A percentile compares a stretch with the other conserved stretches of the same genome.
Conservation (phyloP, 2,329 filamentous ascomycete genomes). For the Alternaria brassicicola region DNA sequence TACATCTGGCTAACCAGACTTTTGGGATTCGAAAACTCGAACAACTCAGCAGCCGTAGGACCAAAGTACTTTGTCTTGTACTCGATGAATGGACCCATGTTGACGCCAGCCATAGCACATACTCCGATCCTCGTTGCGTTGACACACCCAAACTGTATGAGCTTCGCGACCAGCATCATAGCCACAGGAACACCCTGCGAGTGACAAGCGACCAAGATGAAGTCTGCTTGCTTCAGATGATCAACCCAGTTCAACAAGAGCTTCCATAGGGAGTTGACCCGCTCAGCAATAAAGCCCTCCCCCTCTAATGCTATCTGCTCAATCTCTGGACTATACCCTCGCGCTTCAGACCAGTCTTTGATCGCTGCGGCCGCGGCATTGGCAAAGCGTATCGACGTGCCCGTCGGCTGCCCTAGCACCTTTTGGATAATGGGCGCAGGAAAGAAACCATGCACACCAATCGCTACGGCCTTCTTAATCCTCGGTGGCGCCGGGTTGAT, state of each 20-base stretch:
- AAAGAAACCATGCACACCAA: conserved; percentile 94
- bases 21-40: conserved; percentile 85
- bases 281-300: conserved; percentile 87
- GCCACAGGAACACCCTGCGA: conserved; percentile 95
- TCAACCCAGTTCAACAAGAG: conserved; percentile 94
- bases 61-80: conserved; percentile 90
- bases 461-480: conserved; percentile 85
- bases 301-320: conserved; percentile 95
- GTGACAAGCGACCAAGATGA: conserved; percentile 91
- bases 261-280: conserved; percentile 93
- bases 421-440: conserved; percentile 85
- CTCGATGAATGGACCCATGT: conserved; percentile 88
- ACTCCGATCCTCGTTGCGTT: conserved; percentile 75
- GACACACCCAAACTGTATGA: conserved; percentile 88
- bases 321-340: conserved; percentile 76
- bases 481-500: conserved; percentile 71
- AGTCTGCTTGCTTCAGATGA: conserved; percentile 82
- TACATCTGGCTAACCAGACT: conserved; percentile 85
- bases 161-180: conserved; percentile 88
- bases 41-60: conserved; percentile 89
- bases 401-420: conserved; percentile 92
- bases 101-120: conserved; percentile 89
- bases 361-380: conserved; percentile 86
- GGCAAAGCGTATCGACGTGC: conserved; percentile 92
- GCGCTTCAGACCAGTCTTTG: conserved; percentile 75